phyloP scores from a whole-genome alignment of 2,329 filamentous ascomycete genomes.

The Corinectria fuckeliana region DNA sequence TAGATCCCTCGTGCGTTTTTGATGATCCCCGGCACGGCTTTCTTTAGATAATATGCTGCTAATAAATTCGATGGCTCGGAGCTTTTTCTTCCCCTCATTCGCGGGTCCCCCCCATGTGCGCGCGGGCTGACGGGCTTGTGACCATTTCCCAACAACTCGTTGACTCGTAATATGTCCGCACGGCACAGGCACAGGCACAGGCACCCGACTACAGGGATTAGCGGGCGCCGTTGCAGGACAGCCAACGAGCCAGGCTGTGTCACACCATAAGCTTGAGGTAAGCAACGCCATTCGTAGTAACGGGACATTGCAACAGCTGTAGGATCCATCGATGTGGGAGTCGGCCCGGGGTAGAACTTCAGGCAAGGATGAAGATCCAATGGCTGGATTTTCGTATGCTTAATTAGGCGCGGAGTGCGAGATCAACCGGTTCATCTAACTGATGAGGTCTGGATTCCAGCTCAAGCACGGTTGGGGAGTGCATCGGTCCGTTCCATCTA shows the following conservation, averaged over 20 bases:
- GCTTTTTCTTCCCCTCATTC: slow-evolving; percentile 4
- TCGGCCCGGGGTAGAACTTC: not conserved
- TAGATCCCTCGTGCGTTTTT: too few relatives aligned
- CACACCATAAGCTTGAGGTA: not conserved
- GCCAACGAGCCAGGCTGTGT: not conserved
- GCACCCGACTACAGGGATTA: not conserved
- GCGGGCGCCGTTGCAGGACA: not conserved
- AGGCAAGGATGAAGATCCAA: not conserved
- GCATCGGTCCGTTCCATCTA: not conserved
- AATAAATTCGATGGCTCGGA: not conserved
- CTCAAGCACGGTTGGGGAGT: not conserved
- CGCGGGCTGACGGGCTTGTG: slow-evolving; percentile 10
- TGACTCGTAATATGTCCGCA: not conserved
- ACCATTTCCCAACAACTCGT: not conserved
- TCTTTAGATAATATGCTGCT: too few relatives aligned
- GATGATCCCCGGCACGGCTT: too few relatives aligned
- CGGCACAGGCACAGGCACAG: not conserved
- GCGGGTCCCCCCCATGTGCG: not conserved
- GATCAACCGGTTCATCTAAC: not conserved
- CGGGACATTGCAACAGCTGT: not conserved
- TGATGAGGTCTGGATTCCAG: not conserved
- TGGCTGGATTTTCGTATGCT: not conserved
- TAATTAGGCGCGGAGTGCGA: not conserved
- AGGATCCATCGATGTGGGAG: not conserved
- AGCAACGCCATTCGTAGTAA: not conserved